Base-by-base conservation (phyloP, 352 stramenopile genomes). In the Phytophthora palmivora region DNA sequence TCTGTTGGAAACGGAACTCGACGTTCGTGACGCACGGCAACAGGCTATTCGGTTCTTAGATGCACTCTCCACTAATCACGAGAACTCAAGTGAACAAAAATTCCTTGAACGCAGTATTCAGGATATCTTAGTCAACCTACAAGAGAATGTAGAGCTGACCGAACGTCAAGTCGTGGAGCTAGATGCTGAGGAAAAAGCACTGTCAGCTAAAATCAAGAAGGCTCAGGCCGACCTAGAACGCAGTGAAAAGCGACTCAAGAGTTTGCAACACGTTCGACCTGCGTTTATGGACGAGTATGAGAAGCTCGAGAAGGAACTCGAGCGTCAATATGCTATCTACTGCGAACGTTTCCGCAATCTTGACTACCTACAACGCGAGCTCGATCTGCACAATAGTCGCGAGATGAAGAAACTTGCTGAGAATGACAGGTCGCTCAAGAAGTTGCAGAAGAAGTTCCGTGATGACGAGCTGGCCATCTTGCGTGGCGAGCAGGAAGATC, bases 251-350 rank as follows among this genome's bases (percentile, higher is more conserved):
- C 82, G 96, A 0, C 78, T 99, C 46, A 95, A 94, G 71, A 88
- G 88, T 47, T 70, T 97, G 53, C 87, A 98, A 58, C 89, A 94
- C 58, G 92, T 98, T 54, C 79, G 95, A 3, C 96, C 96, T 33
- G 88, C 95, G 30, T 99, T 98, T 63, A 98, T 98, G 90, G 96
- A 99, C 74, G 97, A 99, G 73, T 98, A 98, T 55, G 96, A 99
- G 58, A 97, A 98, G 76, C 84, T 99, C 15, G 96, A 99, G 77
- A 89, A 94, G 39, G 97, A 99, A 53, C 84, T 99, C 34, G 87
- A 98, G 75, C 84, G 92, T 4, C 93, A 98, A 70, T 99, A 99
- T 61, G 91, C 96, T 24, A 79, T 94, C 43, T 98, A 98, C 70
- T 95, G 96, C 58, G 91, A 97, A 61, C 84, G 92, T 4, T 98